Conservation (phyloP, 2,329 filamentous ascomycete species). For the Didymella keratinophila region DNA sequence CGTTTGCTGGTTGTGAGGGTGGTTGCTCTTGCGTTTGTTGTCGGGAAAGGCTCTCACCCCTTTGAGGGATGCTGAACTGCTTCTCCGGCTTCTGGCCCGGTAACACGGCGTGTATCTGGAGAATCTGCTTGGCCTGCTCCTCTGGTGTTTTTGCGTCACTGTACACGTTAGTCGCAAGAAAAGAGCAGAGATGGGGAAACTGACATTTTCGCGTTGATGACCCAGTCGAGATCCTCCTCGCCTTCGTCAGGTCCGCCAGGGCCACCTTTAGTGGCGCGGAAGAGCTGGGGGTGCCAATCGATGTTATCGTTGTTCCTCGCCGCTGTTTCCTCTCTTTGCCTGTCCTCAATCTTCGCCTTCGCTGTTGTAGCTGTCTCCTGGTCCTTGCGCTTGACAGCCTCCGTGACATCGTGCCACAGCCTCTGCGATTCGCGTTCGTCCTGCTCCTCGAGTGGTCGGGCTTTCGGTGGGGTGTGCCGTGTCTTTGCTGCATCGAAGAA, state of each 20-base stretch:
- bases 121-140: constrained; percentile 80
- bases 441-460: constrained; percentile 84
- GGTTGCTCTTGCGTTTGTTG: constrained; percentile 11
- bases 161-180: not conserved
- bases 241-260: constrained; percentile 77
- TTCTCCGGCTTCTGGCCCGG: constrained; percentile 72
- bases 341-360: constrained; percentile 95
- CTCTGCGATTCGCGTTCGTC: constrained; percentile 88
- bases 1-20: constrained; percentile 14
- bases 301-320: constrained; percentile 77
- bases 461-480: constrained; percentile 75
- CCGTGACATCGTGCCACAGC: constrained; percentile 82
- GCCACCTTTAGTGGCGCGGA: constrained; percentile 76
- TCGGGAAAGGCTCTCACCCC: constrained; percentile 39
- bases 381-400: constrained; percentile 83
- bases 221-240: constrained; percentile 92
- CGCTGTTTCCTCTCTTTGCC: constrained; percentile 87
- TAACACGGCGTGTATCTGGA: constrained; percentile 84
- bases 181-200: constrained; percentile 32
- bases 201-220: constrained; percentile 87
- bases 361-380: constrained; percentile 91
- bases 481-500: constrained; percentile 87
- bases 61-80: constrained; percentile 65
- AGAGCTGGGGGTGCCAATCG: constrained; percentile 89
- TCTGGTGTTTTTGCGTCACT: constrained; percentile 69